A percentile compares a stretch with the other conserved stretches of the same genome.
Evolutionary conservation across 495 filamentous ascomycete genomes (phyloP).

Genomic region (Xeromyces bisporus): DNA sequence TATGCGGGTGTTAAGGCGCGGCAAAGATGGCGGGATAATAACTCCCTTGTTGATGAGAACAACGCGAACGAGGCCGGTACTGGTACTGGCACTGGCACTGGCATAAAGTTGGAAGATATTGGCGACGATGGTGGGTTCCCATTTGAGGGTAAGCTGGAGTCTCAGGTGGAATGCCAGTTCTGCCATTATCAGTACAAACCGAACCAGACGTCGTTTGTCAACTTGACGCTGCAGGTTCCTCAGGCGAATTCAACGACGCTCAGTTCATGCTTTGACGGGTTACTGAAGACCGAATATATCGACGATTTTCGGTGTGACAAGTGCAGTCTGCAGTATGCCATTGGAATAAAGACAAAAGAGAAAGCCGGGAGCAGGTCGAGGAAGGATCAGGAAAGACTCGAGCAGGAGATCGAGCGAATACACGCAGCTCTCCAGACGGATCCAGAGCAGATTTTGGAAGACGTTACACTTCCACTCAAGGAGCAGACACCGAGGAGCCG

Average conservation of each 20-base stretch:
- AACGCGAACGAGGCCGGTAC: slow-evolving; percentile 22
- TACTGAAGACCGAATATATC: slow-evolving; percentile 89
- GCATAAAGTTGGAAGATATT: slow-evolving; percentile 26
- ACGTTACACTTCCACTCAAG: slow-evolving; percentile 54
- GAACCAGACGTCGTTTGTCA: slow-evolving; percentile 70
- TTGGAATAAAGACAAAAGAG: slow-evolving; percentile 35
- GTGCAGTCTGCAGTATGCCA: slow-evolving; percentile 70
- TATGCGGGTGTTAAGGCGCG: slow-evolving; percentile 64
- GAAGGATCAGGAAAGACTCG: slow-evolving; percentile 34
- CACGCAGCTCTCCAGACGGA: slow-evolving; percentile 49
- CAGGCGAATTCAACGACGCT: slow-evolving; percentile 51
- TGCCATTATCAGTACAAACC: slow-evolving; percentile 82
- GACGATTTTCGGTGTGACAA: slow-evolving; percentile 93
- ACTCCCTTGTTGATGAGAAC: slow-evolving; percentile 22
- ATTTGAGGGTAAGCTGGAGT: slow-evolving; percentile 71
- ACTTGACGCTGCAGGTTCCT: slow-evolving; percentile 81
- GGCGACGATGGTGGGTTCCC: slow-evolving; percentile 61
- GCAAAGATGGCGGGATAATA: slow-evolving; percentile 15
- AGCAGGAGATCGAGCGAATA: slow-evolving; percentile 37
- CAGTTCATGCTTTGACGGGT: slow-evolving; percentile 70
- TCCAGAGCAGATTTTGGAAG: slow-evolving; percentile 59
- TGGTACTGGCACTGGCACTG: slow-evolving; percentile 27
- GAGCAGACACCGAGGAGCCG: slow-evolving; percentile 59
- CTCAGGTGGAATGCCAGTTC: slow-evolving; percentile 79
- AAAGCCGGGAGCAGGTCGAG: slow-evolving; percentile 25